Base-by-base conservation (phyloP, 805 yeast genomes). In the Candida michaelii region DNA sequence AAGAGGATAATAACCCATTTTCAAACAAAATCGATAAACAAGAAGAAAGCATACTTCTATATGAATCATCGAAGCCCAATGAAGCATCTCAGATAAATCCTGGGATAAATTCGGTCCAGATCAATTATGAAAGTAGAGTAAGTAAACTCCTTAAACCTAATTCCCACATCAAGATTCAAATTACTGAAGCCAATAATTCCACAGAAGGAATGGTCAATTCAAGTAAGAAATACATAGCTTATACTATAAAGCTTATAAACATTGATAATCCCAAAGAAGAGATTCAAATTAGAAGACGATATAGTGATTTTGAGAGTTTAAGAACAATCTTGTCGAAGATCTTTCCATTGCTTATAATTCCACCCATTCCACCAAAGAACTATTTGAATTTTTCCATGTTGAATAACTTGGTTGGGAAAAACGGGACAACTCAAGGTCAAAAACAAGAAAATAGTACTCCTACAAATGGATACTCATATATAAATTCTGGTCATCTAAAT, bases 251-350 rank as follows among this genome's bases (percentile, higher is more conserved):
- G 47, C 67, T 79, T 35, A 67, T 82, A n/a, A 83, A 71, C 6
- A 55, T 51, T 1, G 59, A 58, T 24, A 56, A 52, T 25, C 46
- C 53, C 1, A 56, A 53, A 13, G 68, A 78, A 31, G 71, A 79
- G 39, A 58, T 79, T 24, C 90, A 89, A 4, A 79, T 90, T 36
- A 71, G 99, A 53, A 55, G 71, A 42, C 73, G 98, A 34, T 93
- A 93, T 60, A 85, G 96, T 25, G 99, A 93, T 59, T 93, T 93
- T 59, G 97, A 88, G 55, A 79, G 86, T 38, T 71, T 93, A 34
- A 72, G 97, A 47, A 83, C 79, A 30, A 75, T 85, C 4, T 69
- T 93, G 16, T 70, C 81, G 3, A 80, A 83, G 51, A 65, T 87
- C 29, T 84, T 85, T 49, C 97, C 99, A 3, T 80, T 93, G 3